Evolutionary conservation across 805 yeast species (phyloP).

Genomic region (Kodamaea laetipori): DNA sequence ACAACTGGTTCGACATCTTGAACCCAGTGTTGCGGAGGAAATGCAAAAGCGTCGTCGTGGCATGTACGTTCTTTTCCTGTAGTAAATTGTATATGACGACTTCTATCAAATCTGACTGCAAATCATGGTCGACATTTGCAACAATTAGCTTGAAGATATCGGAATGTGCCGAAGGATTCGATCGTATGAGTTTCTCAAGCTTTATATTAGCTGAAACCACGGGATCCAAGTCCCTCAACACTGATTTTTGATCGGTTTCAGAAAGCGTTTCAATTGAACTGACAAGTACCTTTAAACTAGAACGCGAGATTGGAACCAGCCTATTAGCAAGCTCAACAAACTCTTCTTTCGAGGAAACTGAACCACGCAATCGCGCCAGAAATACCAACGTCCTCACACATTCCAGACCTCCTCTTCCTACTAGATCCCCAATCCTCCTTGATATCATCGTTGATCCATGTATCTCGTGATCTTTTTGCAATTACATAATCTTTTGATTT

Average conservation of each 20-base stretch:
- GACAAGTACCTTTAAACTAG: too few relatives aligned
- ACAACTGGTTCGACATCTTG: slow-evolving; percentile 33
- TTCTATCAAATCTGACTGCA: slow-evolving; percentile 24
- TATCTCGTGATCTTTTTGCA: neutral
- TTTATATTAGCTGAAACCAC: neutral
- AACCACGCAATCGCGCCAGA: neutral
- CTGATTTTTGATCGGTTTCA: neutral
- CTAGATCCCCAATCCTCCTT: slow-evolving; percentile 1
- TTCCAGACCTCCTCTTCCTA: neutral
- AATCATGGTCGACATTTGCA: slow-evolving; percentile 5
- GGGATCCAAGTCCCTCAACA: neutral
- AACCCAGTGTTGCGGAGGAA: slow-evolving; percentile 22
- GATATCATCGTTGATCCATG: neutral
- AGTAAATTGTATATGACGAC: slow-evolving; percentile 25
- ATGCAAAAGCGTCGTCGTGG: slow-evolving; percentile 31
- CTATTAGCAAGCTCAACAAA: neutral
- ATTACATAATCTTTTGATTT: slow-evolving; percentile 11
- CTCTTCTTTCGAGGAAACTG: neutral
- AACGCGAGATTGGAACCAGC: too few relatives aligned
- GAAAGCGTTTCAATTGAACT: too few relatives aligned
- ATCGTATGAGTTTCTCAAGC: slow-evolving; percentile 5
- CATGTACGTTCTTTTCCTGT: slow-evolving; percentile 21
- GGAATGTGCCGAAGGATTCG: neutral
- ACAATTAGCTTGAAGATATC: slow-evolving; percentile 13
- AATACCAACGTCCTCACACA: neutral